Evolutionary conservation across 2,329 filamentous ascomycete species (phyloP), one percentile per base, ranked within the genome.

Genomic region (Tolypocladium amazonense): DNA sequence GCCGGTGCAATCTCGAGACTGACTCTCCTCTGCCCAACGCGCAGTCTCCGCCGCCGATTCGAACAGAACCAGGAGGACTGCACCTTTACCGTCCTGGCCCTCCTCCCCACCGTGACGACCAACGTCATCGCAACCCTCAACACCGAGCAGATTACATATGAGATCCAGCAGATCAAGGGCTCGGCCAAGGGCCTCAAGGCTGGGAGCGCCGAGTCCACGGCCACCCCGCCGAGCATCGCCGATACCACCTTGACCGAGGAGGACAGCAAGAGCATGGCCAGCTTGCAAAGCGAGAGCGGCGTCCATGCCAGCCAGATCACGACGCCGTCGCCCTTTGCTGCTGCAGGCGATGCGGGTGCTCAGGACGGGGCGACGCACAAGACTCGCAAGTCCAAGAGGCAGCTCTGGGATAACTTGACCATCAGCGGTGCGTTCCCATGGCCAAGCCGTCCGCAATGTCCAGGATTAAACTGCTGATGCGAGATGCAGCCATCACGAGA

Each of bases 11-110:
- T 7, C 15, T 30, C 14, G 6, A 20, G 14, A 41, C 53, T 56
- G 20, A 58, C 35, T 5, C 23, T n/a, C 7, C 27, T 43, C 20
- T 43, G 39, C 55, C 7, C n/a, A n/a, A 37, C 35, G 35, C 68
- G 35, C 68, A 97, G 93, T 75, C 84, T 99, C 62, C 92, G 92
- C 57, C 89, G 94, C 61, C 89, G 94, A 70, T 99, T 99, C 76
- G 91, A 97, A 74, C 94, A 99, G 76, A 99, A 99, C 74, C 94
- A 99, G 73, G 93, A 96, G 72, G 94, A 99, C 75, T 99, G 94
- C 76, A 97, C 93, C 56, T 97, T 95, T 72, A 99, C 94, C 43
- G 92, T 97, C 53, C 86, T 97, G n/a, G 94, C 93, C 37, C 85
- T 99, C 59, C 82, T 99, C 12, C 94, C 94, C 5, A 96, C 93